These are phyloP conservation scores for Arthrinium puccinioides DNA, from an alignment of 2,329 filamentous ascomycete genomes.

Conservation along the genomic window DNA sequence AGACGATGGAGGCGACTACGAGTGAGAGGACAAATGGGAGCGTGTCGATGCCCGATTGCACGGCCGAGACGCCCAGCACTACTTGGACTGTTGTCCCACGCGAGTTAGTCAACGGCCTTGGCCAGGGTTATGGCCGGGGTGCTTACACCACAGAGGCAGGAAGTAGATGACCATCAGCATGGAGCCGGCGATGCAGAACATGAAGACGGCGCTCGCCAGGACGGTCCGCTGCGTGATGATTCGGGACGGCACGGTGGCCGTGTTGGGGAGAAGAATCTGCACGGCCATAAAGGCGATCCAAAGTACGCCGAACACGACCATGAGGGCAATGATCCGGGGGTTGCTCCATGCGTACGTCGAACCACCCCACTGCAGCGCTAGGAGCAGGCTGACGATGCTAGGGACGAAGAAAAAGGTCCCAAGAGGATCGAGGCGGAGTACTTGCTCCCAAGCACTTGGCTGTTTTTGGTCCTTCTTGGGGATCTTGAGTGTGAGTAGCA, in stretches of 20 bases:
- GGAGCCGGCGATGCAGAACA: slow-evolving; percentile 23
- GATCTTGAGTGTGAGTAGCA: slow-evolving; percentile 40
- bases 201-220: slow-evolving; percentile 30
- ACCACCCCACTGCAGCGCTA: slow-evolving; percentile 59
- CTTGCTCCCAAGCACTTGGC: slow-evolving; percentile 28
- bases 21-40: slow-evolving; percentile 50
- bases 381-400: slow-evolving; percentile 49
- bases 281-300: slow-evolving; percentile 40
- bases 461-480: slow-evolving; percentile 19
- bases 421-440: slow-evolving; percentile 45
- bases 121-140: slow-evolving; percentile 9
- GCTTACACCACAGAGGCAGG: slow-evolving; percentile 46
- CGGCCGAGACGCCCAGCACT: slow-evolving; percentile 42
- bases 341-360: slow-evolving; percentile 38
- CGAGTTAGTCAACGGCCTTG: background rate
- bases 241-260: slow-evolving; percentile 47
- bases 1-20: slow-evolving; percentile 41
- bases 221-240: slow-evolving; percentile 51
- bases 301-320: slow-evolving; percentile 41
- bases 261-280: slow-evolving; percentile 46
- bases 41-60: slow-evolving; percentile 50
- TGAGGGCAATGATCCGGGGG: slow-evolving; percentile 46
- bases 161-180: slow-evolving; percentile 51
- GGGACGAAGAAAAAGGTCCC: slow-evolving; percentile 55
- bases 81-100: slow-evolving; percentile 44